Evolutionary conservation across 345 rosid species (phyloP).

Genomic region (Eucalyptus curtisii): DNA sequence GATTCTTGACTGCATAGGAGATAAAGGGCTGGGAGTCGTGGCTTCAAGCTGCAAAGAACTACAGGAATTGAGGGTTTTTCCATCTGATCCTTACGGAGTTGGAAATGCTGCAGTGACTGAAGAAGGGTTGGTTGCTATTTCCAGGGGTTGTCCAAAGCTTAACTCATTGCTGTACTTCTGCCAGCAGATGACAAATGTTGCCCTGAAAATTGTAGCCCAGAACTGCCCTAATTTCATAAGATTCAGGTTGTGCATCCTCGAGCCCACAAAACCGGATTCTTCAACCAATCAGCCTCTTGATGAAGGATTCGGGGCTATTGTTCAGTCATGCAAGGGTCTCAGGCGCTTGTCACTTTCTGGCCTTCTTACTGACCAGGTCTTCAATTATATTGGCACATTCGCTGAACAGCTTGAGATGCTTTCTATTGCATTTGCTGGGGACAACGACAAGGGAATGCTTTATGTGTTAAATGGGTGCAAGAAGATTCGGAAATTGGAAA

Average conservation of each 20-base stretch:
- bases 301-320: constrained; percentile 96
- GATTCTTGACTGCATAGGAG: constrained; percentile 92
- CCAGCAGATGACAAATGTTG: constrained; percentile 92
- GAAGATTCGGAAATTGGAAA: constrained; percentile 83
- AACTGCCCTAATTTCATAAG: constrained; percentile 75
- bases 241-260: constrained; percentile 76
- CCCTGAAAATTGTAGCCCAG: constrained; percentile 72
- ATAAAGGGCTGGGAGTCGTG: constrained; percentile 68
- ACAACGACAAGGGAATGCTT: constrained; percentile 78
- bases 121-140: constrained; percentile 76
- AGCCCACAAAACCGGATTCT: constrained; percentile 64
- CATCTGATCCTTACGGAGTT: constrained; percentile 54
- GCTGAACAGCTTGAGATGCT: constrained; percentile 92
- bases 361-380: constrained; percentile 68
- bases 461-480: constrained; percentile 84
- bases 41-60: constrained; percentile 77
- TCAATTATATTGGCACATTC: constrained; percentile 75
- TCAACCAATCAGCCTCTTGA: constrained; percentile 64
- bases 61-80: constrained; percentile 86
- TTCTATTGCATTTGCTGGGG: constrained; percentile 88
- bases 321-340: constrained; percentile 60
- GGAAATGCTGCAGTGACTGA: constrained; percentile 71
- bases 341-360: constrained; percentile 72
- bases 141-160: constrained; percentile 77
- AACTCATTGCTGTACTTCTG: constrained; percentile 85